phyloP scores from a whole-genome alignment of 306 rosid genomes.

The Acacia crassicarpa region DNA sequence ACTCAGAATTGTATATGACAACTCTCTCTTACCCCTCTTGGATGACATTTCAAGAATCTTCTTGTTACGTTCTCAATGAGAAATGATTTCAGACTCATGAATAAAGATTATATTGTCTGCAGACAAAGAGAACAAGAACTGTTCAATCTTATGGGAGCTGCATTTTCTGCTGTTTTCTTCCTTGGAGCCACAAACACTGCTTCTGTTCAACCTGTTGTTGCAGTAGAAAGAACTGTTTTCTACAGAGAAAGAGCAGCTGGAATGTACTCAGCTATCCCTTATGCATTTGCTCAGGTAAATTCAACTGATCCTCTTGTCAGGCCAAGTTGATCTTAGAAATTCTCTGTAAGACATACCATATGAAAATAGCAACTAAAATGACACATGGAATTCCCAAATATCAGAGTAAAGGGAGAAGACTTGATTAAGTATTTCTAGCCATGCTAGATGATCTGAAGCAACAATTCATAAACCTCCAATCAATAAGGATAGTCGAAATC shows the following conservation, averaged over 20 bases:
- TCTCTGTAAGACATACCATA: too few relatives aligned
- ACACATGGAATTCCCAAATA: too few relatives aligned
- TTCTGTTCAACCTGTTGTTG: slow-evolving; percentile 50
- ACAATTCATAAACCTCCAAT: too few relatives aligned
- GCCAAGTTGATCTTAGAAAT: too few relatives aligned
- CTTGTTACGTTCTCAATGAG: background rate
- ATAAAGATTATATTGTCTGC: background rate
- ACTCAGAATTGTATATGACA: background rate
- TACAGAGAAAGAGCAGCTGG: slow-evolving; percentile 66
- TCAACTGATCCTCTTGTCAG: background rate
- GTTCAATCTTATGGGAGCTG: slow-evolving; percentile 47
- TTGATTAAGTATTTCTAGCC: too few relatives aligned
- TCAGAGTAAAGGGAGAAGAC: too few relatives aligned
- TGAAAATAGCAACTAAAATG: too few relatives aligned
- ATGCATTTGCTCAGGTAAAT: slow-evolving; percentile 63
- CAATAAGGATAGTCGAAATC: too few relatives aligned
- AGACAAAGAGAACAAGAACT: slow-evolving; percentile 54
- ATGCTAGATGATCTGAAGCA: too few relatives aligned
- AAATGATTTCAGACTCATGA: background rate
- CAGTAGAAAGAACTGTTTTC: slow-evolving; percentile 55
- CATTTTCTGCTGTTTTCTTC: slow-evolving; percentile 43
- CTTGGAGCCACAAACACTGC: slow-evolving; percentile 46
- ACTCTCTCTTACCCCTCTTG: background rate
- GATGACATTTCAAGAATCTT: background rate
- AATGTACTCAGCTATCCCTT: slow-evolving; percentile 60